A percentile compares a stretch with the other conserved stretches of the same genome.
Evolutionary conservation across 352 stramenopile species (phyloP).

Genomic region (Globisporangium nodosum): DNA sequence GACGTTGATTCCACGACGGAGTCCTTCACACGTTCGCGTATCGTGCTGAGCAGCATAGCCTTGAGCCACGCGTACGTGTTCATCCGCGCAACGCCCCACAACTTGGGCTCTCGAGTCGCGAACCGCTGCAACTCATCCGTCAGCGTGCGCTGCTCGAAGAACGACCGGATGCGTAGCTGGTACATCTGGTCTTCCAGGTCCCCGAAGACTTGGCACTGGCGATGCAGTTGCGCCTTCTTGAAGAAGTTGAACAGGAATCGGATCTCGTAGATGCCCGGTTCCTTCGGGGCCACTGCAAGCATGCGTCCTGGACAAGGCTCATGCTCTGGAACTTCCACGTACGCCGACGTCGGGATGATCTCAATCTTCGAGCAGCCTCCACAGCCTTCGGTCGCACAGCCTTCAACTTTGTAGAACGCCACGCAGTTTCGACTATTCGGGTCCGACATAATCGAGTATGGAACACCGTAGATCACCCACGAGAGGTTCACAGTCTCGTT

Average conservation of each 20-base stretch:
- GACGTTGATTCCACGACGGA: conserved; percentile 30
- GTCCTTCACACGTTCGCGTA: conserved; percentile 28
- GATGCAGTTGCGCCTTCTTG: conserved; percentile 46
- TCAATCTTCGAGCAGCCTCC: conserved; percentile 34
- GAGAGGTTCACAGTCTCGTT: conserved; percentile 44
- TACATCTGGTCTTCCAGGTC: conserved; percentile 62
- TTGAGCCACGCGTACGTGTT: conserved; percentile 46
- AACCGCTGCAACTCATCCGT: conserved; percentile 44
- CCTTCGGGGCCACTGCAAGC: conserved; percentile 32
- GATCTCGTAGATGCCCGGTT: conserved; percentile 57
- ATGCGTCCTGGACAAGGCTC: conserved; percentile 39
- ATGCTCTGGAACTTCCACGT: conserved; percentile 28
- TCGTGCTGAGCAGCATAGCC: conserved; percentile 41
- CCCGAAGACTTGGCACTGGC: conserved; percentile 53
- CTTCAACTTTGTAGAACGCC: conserved; percentile 47
- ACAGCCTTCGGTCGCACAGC: conserved; percentile 2
- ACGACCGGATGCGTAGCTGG: conserved; percentile 42
- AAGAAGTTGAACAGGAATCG: conserved; percentile 67
- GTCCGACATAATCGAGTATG: conserved; percentile 42
- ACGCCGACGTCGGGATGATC: conserved; percentile 46
- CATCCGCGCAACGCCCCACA: conserved; percentile 34
- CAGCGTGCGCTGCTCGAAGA: conserved; percentile 45
- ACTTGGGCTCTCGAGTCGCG: conserved; percentile 19
- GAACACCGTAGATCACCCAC: conserved; percentile 48
- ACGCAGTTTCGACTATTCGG: conserved; percentile 46